Percentiles rank a stretch among this genome's conserved stretches.
Evolutionary conservation across 2,329 filamentous ascomycete genomes (phyloP).

Genomic region (Chrysosphaeria jannelii): DNA sequence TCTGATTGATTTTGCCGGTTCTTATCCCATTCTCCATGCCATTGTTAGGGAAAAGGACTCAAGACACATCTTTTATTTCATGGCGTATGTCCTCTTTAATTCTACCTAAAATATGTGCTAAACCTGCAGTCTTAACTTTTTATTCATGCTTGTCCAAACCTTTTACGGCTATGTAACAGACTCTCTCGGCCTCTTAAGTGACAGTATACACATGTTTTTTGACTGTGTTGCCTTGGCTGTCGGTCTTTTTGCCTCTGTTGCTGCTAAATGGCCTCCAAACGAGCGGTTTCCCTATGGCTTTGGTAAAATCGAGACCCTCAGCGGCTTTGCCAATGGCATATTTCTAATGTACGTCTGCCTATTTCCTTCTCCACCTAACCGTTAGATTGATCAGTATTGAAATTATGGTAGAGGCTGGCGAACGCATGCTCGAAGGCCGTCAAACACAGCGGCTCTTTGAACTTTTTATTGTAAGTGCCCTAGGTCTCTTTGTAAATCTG

Average conservation of each 20-base stretch:
- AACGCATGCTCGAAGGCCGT: conserved; percentile 56
- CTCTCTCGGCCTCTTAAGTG: conserved; percentile 77
- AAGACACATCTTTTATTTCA: conserved; percentile 88
- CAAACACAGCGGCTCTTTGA: conserved; percentile 65
- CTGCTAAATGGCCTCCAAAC: conserved; percentile 89
- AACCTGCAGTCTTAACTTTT: conserved; percentile 47
- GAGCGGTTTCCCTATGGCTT: conserved; percentile 79
- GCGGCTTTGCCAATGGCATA: conserved; percentile 86
- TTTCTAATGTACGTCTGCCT: conserved; percentile 52
- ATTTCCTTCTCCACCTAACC: too few species aligned
- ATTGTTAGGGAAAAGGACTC: conserved; percentile 81
- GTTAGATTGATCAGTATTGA: conserved; percentile 53
- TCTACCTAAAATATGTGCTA: not conserved
- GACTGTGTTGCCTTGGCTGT: conserved; percentile 83
- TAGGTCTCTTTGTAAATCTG: conserved; percentile 71
- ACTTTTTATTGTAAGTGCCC: conserved; percentile 60
- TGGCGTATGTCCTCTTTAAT: conserved; percentile 27
- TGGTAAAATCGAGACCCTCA: conserved; percentile 86
- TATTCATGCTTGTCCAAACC: conserved; percentile 81
- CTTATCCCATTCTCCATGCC: conserved; percentile 52
- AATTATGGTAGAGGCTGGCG: conserved; percentile 82
- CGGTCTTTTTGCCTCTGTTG: conserved; percentile 68
- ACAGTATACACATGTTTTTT: conserved; percentile 99
- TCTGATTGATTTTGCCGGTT: conserved; percentile 36
- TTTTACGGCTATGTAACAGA: conserved; percentile 86